phyloP scores from a whole-genome alignment of 179 eudicot genomes.

The Silene coronaria region DNA sequence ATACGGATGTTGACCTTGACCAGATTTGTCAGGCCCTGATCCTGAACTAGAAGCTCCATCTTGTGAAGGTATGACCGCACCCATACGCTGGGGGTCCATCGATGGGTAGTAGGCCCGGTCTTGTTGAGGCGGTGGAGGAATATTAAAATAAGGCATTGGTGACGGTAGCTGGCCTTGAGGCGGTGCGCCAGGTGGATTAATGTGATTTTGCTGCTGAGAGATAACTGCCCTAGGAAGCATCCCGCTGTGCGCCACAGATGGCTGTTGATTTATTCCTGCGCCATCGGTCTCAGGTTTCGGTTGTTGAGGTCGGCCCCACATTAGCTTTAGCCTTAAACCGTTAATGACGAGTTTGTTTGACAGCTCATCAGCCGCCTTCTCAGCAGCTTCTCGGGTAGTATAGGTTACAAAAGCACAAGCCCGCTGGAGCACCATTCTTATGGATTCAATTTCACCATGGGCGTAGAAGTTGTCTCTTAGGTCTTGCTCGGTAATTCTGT shows the following conservation, averaged over 20 bases:
- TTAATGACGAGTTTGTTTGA: conserved; percentile 82
- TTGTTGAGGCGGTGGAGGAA: conserved; percentile 70
- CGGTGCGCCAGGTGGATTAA: conserved; percentile 54
- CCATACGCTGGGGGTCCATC: conserved; percentile 99
- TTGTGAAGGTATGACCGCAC: conserved; percentile 64
- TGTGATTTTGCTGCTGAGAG: conserved; percentile 79
- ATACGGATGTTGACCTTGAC: conserved; percentile 41
- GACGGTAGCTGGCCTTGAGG: conserved; percentile 46
- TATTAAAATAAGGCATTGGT: conserved; percentile 65
- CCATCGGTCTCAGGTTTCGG: conserved; percentile 58
- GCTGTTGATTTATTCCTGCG: conserved; percentile 49
- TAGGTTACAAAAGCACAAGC: conserved; percentile 95
- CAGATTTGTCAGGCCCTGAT: conserved; percentile 41
- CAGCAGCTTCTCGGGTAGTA: conserved; percentile 93
- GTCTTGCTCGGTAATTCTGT: conserved; percentile 79
- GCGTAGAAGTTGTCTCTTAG: conserved; percentile 81
- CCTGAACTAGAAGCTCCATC: conserved; percentile 57
- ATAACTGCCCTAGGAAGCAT: conserved; percentile 84
- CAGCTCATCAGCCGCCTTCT: conserved; percentile 94
- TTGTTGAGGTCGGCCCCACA: conserved; percentile 95
- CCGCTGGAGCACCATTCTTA: conserved; percentile 74
- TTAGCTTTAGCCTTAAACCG: conserved; percentile 78
- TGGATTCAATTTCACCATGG: conserved; percentile 89
- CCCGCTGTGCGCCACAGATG: conserved; percentile 71
- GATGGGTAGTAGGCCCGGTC: conserved; percentile 76